Evolutionary conservation across 225 moss, liverwort and hornwort genomes (phyloP).

Genomic region (Neckera pumila): DNA sequence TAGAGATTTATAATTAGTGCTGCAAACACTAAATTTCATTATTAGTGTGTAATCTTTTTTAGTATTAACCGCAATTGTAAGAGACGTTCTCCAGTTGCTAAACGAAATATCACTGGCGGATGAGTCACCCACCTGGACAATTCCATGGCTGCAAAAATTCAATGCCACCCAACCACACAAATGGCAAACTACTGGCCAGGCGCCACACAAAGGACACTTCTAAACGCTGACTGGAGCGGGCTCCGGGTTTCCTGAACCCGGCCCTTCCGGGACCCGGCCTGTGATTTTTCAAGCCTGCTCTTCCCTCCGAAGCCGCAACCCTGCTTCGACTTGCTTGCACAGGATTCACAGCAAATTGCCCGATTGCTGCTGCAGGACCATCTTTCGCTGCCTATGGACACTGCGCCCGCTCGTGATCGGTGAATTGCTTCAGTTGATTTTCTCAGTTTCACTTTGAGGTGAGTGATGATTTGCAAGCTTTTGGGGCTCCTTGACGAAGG

Average conservation of each 20-base stretch:
- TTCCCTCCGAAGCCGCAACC: background rate
- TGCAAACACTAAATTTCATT: background rate
- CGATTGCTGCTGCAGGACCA: background rate
- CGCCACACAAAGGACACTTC: too few relatives aligned
- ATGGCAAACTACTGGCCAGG: background rate
- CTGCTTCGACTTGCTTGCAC: background rate
- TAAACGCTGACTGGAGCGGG: background rate
- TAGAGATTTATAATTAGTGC: background rate
- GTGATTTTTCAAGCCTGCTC: background rate
- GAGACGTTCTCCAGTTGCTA: background rate
- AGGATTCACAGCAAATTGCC: background rate
- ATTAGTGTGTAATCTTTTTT: background rate
- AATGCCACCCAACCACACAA: background rate
- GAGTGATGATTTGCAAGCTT: background rate
- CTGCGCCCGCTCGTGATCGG: background rate
- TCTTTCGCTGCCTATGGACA: background rate
- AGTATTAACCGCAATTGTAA: too few relatives aligned
- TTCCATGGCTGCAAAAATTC: background rate
- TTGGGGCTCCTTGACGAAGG: background rate
- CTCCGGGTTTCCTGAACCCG: background rate
- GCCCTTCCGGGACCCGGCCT: background rate
- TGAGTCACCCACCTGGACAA: background rate
- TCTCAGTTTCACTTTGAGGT: background rate
- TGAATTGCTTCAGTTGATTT: background rate
- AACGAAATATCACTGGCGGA: background rate